phyloP scores from a whole-genome alignment of 345 rosid species.

The Stellera chamaejasme region DNA sequence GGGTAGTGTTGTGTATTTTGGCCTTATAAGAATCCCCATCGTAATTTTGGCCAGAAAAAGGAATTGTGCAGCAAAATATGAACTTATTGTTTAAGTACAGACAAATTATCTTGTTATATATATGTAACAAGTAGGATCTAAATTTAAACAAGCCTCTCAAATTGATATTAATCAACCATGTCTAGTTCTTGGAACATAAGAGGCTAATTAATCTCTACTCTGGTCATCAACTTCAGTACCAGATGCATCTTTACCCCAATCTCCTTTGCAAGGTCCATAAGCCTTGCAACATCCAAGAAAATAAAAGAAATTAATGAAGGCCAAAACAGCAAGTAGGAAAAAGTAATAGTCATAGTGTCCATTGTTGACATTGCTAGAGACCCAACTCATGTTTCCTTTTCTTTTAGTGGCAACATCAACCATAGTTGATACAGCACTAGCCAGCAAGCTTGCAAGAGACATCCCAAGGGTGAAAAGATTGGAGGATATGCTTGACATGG shows the following conservation, averaged over 20 bases:
- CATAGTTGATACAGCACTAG: conserved; percentile 25
- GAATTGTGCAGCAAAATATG: too few relatives aligned
- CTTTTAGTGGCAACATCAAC: conserved; percentile 22
- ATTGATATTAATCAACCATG: too few relatives aligned
- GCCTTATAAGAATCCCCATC: too few relatives aligned
- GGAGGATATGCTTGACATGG: conserved; percentile 41
- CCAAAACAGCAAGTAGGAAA: conserved; percentile 33
- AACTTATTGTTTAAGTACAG: too few relatives aligned
- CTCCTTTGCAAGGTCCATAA: conserved; percentile 32
- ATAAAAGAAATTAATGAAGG: conserved; percentile 27
- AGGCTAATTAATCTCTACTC: too few relatives aligned
- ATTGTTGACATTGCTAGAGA: conserved; percentile 32
- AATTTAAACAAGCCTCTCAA: too few relatives aligned
- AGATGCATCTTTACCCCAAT: not conserved
- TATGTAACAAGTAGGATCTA: too few relatives aligned
- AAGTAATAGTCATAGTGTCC: conserved; percentile 53
- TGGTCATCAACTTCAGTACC: not conserved
- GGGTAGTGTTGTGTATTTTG: too few relatives aligned
- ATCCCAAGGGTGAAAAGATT: conserved; percentile 20
- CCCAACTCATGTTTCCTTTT: conserved; percentile 31
- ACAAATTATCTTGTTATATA: too few relatives aligned
- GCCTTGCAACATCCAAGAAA: conserved; percentile 30
- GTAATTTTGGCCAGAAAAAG: too few relatives aligned
- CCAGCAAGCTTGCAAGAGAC: conserved; percentile 31
- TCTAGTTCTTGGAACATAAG: too few relatives aligned